phyloP scores from a whole-genome alignment of 345 rosid genomes.

The Linum usitatissimum region DNA sequence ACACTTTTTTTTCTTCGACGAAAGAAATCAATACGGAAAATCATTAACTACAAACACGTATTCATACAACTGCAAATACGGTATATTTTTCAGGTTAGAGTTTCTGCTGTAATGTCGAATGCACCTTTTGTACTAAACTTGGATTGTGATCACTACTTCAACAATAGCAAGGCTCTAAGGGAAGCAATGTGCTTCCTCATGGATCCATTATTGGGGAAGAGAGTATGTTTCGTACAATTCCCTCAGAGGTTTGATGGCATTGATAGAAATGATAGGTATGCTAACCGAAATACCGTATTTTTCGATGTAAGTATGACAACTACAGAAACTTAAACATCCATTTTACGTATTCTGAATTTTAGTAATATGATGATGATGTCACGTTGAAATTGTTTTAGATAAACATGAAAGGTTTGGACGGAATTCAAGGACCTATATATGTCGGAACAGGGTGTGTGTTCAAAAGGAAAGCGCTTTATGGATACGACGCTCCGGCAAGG shows the following conservation, averaged over 20 bases:
- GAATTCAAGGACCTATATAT: slow-evolving; percentile 4
- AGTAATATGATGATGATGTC: background rate
- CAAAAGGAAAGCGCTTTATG: slow-evolving; percentile 1
- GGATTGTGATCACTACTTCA: slow-evolving; percentile 6
- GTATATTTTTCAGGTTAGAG: background rate
- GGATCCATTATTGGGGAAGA: background rate
- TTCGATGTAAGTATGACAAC: slow-evolving; percentile 3
- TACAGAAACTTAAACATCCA: background rate
- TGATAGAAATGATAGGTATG: slow-evolving; percentile 1
- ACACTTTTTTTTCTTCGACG: too few relatives aligned
- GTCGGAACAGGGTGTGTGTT: slow-evolving; percentile 3
- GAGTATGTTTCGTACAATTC: slow-evolving; percentile 1
- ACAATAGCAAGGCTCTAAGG: slow-evolving; percentile 6
- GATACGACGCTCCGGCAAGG: background rate
- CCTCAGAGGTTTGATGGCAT: slow-evolving; percentile 3
- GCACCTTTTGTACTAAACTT: slow-evolving; percentile 1
- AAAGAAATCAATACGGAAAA: too few relatives aligned
- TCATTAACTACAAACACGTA: too few relatives aligned
- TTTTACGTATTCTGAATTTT: background rate
- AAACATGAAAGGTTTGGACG: slow-evolving; percentile 1
- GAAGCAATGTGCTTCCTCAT: slow-evolving; percentile 7
- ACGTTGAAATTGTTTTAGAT: background rate
- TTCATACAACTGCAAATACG: too few relatives aligned
- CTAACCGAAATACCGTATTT: background rate
- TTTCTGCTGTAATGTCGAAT: background rate